Percentiles rank a stretch among this genome's conserved stretches.
These are phyloP conservation scores for Pichia nanzhaoensis DNA, from an alignment of 805 yeast species.

Conservation along the genomic window DNA sequence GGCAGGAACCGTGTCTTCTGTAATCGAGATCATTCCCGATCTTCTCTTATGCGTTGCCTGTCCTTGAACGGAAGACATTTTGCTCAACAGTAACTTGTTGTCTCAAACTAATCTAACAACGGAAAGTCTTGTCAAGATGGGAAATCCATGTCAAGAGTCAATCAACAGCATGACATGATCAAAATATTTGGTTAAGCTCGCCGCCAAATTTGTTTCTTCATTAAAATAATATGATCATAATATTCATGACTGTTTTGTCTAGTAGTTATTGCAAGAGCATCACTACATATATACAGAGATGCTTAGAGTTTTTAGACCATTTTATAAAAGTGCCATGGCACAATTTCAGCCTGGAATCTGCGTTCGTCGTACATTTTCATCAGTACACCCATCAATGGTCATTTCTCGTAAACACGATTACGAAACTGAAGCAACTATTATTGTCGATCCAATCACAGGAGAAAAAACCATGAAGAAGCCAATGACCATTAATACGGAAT, in stretches of 20 bases:
- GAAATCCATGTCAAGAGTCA: too few relatives aligned
- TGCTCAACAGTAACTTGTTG: too few relatives aligned
- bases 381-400: neutral
- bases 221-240: neutral
- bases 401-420: conserved; percentile 15
- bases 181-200: too few relatives aligned
- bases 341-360: neutral
- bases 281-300: neutral
- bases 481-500: conserved; percentile 65
- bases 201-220: neutral
- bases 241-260: too few relatives aligned
- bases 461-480: conserved; percentile 29
- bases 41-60: conserved; percentile 10
- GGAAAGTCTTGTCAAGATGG: too few relatives aligned
- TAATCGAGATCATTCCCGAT: conserved; percentile 51
- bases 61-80: conserved; percentile 9
- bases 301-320: conserved; percentile 1
- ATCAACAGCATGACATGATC: too few relatives aligned
- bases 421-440: conserved; percentile 17
- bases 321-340: neutral
- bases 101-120: too few relatives aligned
- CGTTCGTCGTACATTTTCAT: conserved; percentile 4
- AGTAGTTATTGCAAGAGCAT: neutral
- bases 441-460: conserved; percentile 21
- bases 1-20: conserved; percentile 53